These are phyloP conservation scores for Pseudozyma tsukubaensis DNA, from an alignment of 1,284 basidiomycete species.

Conservation along the genomic window DNA sequence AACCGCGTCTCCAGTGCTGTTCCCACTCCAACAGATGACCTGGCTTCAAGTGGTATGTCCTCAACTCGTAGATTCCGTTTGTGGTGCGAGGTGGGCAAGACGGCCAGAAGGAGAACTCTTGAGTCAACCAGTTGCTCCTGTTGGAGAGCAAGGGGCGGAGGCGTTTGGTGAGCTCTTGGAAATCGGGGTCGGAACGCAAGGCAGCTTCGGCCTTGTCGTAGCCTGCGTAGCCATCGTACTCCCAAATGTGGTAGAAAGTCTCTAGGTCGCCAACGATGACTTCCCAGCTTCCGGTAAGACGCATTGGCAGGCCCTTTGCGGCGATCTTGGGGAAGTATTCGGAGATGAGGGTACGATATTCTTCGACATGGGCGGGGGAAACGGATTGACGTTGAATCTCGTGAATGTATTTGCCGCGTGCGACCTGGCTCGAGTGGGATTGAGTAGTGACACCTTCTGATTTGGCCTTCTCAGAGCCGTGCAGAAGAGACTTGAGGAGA, in stretches of 20 bases:
- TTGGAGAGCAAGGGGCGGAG: slow-evolving; percentile 43
- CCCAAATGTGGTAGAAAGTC: slow-evolving; percentile 67
- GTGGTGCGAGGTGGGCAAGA: slow-evolving; percentile 42
- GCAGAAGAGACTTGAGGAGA: slow-evolving; percentile 56
- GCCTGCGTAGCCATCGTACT: slow-evolving; percentile 64
- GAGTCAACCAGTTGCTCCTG: slow-evolving; percentile 64
- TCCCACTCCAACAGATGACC: slow-evolving; percentile 66
- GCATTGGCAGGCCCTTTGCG: slow-evolving; percentile 37
- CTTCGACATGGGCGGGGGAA: slow-evolving; percentile 51
- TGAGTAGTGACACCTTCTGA: slow-evolving; percentile 49
- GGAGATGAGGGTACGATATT: slow-evolving; percentile 52
- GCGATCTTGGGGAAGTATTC: slow-evolving; percentile 57
- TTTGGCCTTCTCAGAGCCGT: slow-evolving; percentile 59
- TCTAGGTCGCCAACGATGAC: slow-evolving; percentile 65
- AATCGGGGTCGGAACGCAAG: slow-evolving; percentile 37
- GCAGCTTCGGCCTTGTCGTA: slow-evolving; percentile 56
- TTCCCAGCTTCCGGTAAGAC: slow-evolving; percentile 61
- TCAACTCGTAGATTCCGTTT: slow-evolving; percentile 59
- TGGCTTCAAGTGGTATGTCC: slow-evolving; percentile 65
- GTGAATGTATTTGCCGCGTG: slow-evolving; percentile 63
- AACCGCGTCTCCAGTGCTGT: slow-evolving; percentile 64
- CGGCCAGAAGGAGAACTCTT: slow-evolving; percentile 67
- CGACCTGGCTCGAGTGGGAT: slow-evolving; percentile 50
- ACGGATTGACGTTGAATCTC: slow-evolving; percentile 64
- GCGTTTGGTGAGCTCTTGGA: slow-evolving; percentile 35